Evolutionary conservation across 129 eudicot species (phyloP).

Genomic region (Helianthus annuus): DNA sequence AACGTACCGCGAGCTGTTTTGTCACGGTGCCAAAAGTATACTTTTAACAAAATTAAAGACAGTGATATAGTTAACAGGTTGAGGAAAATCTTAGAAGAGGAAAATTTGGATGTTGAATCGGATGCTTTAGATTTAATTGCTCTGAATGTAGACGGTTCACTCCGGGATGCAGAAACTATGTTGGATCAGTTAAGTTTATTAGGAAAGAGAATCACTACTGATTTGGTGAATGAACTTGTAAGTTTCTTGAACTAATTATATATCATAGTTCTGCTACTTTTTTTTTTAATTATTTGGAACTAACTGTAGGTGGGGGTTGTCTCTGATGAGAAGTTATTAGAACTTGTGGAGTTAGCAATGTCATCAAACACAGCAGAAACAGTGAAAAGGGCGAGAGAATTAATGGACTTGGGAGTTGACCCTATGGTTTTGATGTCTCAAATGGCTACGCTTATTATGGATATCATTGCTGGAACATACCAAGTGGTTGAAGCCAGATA

Average conservation of each 20-base stretch:
- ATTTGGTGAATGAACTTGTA: conserved; percentile 91
- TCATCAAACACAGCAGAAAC: conserved; percentile 89
- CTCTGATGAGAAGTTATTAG: conserved; percentile 80
- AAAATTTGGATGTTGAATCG: conserved; percentile 68
- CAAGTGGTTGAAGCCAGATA: conserved; percentile 52
- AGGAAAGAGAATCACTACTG: conserved; percentile 70
- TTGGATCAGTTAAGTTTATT: conserved; percentile 90
- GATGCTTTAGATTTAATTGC: conserved; percentile 88
- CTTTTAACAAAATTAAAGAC: conserved; percentile 72
- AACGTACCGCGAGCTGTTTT: conserved; percentile 77
- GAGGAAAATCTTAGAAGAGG: conserved; percentile 72
- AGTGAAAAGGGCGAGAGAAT: conserved; percentile 77
- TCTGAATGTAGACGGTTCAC: conserved; percentile 85
- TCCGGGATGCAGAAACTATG: conserved; percentile 96
- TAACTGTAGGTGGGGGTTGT: conserved; percentile 73
- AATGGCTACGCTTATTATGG: conserved; percentile 82
- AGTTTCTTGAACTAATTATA: conserved; percentile 39
- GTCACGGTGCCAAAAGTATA: conserved; percentile 80
- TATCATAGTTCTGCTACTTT: conserved; percentile 6
- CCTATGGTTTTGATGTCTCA: conserved; percentile 86
- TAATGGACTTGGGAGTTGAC: conserved; percentile 86
- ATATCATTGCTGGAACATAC: conserved; percentile 86
- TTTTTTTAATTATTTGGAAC: not conserved
- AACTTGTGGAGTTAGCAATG: conserved; percentile 84
- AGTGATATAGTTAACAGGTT: conserved; percentile 66